Evolutionary conservation across 768 basidiomycete genomes (phyloP).

Genomic region (Trametes coccinea): DNA sequence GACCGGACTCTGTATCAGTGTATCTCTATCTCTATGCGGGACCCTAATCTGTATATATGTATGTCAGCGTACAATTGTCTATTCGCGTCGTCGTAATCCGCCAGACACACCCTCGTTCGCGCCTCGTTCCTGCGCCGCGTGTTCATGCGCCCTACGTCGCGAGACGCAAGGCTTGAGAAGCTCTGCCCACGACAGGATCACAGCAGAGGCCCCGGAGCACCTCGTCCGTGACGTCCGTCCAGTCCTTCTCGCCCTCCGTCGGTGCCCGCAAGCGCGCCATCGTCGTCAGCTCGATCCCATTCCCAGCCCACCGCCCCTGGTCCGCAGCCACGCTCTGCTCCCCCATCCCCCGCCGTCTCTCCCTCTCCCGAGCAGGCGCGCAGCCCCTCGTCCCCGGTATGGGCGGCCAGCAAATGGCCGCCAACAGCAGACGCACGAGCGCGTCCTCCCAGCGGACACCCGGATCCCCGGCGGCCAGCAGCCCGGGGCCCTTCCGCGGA

Average conservation of each 20-base stretch:
- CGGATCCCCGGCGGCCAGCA: too few relatives aligned
- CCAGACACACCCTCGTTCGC: neutral
- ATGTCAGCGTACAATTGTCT: neutral
- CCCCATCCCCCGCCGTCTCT: neutral
- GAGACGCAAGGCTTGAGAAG: too few relatives aligned
- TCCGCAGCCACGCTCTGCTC: neutral
- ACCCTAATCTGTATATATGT: neutral
- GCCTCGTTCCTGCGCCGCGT: too few relatives aligned
- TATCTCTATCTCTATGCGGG: slow-evolving; percentile 1
- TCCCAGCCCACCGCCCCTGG: slow-evolving; percentile 10
- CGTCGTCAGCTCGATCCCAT: slow-evolving; percentile 1
- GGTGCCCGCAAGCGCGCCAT: neutral
- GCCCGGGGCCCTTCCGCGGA: too few relatives aligned
- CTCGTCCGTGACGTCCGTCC: slow-evolving; percentile 8
- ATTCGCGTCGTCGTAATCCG: neutral
- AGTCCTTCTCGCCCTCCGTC: neutral
- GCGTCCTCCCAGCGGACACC: neutral
- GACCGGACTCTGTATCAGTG: neutral
- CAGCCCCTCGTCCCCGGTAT: neutral
- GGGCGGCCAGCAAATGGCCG: slow-evolving; percentile 6
- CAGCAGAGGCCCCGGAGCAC: neutral
- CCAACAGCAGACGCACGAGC: neutral
- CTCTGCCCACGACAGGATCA: too few relatives aligned
- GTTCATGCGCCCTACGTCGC: too few relatives aligned
- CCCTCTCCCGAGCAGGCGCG: neutral